Evolutionary conservation across 2,329 filamentous ascomycete species (phyloP).

Genomic region (Trichoderma sp.): DNA sequence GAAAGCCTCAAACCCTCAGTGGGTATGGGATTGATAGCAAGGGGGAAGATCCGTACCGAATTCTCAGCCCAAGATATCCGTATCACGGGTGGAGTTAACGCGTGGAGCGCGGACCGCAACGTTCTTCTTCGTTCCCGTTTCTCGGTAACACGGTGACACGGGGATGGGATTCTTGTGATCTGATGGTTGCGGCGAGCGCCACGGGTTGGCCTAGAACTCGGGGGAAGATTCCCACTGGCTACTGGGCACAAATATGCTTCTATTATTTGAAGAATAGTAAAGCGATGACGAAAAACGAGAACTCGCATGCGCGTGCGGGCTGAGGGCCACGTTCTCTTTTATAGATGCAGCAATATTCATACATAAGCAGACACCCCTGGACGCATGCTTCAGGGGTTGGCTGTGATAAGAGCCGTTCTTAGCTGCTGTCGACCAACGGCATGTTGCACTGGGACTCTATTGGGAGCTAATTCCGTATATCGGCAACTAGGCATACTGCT

Average conservation of each 20-base stretch:
- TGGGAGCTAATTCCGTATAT: background rate
- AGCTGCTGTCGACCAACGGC: background rate
- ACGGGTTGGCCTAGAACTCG: background rate
- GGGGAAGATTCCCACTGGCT: background rate
- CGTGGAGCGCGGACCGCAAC: constrained; percentile 9
- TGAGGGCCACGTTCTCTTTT: background rate
- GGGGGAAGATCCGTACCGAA: background rate
- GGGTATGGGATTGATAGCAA: background rate
- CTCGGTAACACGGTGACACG: constrained; percentile 4
- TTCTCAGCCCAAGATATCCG: background rate
- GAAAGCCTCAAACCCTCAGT: background rate
- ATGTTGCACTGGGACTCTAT: background rate
- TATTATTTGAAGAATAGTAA: background rate
- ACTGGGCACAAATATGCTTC: background rate
- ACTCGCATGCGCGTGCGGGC: background rate
- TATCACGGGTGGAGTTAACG: background rate
- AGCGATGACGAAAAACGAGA: background rate
- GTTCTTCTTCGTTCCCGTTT: background rate
- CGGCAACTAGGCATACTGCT: background rate
- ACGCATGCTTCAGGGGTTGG: background rate
- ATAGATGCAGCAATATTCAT: background rate
- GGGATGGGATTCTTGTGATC: background rate
- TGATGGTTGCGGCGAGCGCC: background rate
- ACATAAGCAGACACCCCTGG: background rate
- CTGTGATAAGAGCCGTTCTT: background rate